phyloP scores from a whole-genome alignment of 2,329 filamentous ascomycete species.

The Didymella pinodella region DNA sequence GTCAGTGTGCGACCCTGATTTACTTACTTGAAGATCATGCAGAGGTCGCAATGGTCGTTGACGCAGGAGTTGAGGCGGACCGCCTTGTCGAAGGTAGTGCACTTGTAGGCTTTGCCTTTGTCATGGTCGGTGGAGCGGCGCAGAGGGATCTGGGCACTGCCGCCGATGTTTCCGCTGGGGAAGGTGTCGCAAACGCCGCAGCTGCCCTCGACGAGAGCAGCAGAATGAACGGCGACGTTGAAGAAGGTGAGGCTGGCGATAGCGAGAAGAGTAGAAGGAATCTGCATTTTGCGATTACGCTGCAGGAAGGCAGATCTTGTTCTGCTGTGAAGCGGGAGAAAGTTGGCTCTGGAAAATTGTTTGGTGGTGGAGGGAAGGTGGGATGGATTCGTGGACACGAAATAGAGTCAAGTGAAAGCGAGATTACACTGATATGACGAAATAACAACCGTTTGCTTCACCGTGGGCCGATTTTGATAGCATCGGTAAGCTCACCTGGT shows the following conservation, averaged over 20 bases:
- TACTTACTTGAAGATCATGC: conserved; percentile 15
- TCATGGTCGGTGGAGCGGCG: background rate
- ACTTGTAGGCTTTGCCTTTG: conserved; percentile 10
- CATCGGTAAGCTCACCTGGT: too few relatives aligned
- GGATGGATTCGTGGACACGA: background rate
- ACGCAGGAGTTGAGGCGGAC: conserved; percentile 8
- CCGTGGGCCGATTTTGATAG: too few relatives aligned
- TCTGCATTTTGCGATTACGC: background rate
- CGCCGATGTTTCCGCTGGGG: background rate
- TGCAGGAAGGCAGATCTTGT: background rate
- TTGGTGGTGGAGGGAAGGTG: background rate
- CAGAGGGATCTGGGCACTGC: conserved; percentile 14
- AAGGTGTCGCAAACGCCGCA: conserved; percentile 15
- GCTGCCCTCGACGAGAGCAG: background rate
- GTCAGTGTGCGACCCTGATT: background rate
- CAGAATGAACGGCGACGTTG: conserved; percentile 1
- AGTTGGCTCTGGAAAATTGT: background rate
- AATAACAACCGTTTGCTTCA: background rate
- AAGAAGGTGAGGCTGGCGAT: background rate
- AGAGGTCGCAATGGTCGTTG: conserved; percentile 7
- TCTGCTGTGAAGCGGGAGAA: background rate
- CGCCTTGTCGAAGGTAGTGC: conserved; percentile 8
- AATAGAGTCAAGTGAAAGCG: background rate
- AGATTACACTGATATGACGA: background rate
- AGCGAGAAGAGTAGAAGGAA: background rate